Evolutionary conservation across 257 asterid species (phyloP).

Genomic region (Solanum pinnatisectum): DNA sequence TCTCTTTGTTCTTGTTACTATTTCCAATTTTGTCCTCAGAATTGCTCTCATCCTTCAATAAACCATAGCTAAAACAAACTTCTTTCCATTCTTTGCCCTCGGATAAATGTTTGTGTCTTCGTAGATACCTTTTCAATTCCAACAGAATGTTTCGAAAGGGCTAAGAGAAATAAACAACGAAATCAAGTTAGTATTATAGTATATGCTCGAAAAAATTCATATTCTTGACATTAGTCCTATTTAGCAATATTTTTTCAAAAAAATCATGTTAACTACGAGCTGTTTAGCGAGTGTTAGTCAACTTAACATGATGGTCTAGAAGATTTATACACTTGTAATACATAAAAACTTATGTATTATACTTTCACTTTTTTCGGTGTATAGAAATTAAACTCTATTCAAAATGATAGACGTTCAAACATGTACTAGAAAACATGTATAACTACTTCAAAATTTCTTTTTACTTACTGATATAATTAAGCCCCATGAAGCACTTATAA

Average conservation of each 20-base stretch:
- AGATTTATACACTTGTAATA: too few relatives aligned
- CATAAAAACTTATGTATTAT: background rate
- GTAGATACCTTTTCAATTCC: slow-evolving; percentile 57
- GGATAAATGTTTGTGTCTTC: slow-evolving; percentile 41
- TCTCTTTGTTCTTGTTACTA: background rate
- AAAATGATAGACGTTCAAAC: background rate
- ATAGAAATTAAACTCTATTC: background rate
- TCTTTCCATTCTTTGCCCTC: slow-evolving; percentile 50
- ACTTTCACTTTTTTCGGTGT: too few relatives aligned
- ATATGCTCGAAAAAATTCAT: background rate
- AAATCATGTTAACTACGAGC: background rate
- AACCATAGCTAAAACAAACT: slow-evolving; percentile 37
- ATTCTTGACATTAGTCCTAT: background rate
- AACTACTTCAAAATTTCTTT: background rate
- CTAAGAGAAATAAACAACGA: slow-evolving; percentile 14
- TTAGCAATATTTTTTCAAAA: background rate
- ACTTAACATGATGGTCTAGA: background rate
- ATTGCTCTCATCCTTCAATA: slow-evolving; percentile 24
- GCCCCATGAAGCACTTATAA: background rate
- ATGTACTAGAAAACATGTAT: background rate
- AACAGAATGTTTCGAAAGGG: slow-evolving; percentile 43
- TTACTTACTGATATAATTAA: background rate
- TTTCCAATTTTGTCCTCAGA: background rate
- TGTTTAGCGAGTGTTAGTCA: background rate
- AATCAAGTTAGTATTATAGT: background rate